Evolutionary conservation across 2,329 filamentous ascomycete species (phyloP).

Genomic region (Fonsecaea erecta): DNA sequence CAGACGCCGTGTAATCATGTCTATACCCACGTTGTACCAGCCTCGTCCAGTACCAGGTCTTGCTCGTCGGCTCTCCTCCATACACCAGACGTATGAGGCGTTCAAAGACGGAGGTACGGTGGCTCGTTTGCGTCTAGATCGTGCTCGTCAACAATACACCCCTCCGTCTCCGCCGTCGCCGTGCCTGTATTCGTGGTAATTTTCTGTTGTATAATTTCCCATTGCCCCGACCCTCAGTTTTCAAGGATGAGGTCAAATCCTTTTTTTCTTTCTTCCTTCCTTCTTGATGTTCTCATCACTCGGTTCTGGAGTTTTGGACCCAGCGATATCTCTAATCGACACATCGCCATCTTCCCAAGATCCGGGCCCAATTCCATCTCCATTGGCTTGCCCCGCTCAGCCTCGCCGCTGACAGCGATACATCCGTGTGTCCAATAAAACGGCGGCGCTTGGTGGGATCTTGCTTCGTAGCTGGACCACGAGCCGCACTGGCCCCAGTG

Average conservation of each 20-base stretch:
- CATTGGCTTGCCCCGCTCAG: not conserved
- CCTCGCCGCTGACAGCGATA: not conserved
- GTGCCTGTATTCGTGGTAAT: not conserved
- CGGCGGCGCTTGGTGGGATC: no score
- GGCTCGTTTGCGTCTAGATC: not conserved
- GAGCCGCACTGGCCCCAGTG: not conserved
- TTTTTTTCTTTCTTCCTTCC: not conserved
- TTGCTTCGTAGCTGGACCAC: not conserved
- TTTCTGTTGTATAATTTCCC: slow-evolving; percentile 1
- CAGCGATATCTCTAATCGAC: not conserved
- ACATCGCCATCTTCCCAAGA: not conserved
- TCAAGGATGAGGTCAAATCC: not conserved
- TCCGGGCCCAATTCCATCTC: not conserved
- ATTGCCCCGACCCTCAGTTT: not conserved
- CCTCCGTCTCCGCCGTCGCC: not conserved
- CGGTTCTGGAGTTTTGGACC: not conserved
- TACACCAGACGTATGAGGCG: not conserved
- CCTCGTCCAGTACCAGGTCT: not conserved
- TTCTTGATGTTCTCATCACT: not conserved
- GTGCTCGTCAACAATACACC: not conserved
- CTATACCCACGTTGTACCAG: not conserved
- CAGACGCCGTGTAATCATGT: not conserved
- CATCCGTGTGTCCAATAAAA: not conserved
- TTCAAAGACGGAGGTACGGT: no score
- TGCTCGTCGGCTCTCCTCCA: not conserved